Percentiles rank a stretch among this genome's conserved stretches.
Conservation (phyloP, 169 alveolate species). For the Eimeria zaria region DNA sequence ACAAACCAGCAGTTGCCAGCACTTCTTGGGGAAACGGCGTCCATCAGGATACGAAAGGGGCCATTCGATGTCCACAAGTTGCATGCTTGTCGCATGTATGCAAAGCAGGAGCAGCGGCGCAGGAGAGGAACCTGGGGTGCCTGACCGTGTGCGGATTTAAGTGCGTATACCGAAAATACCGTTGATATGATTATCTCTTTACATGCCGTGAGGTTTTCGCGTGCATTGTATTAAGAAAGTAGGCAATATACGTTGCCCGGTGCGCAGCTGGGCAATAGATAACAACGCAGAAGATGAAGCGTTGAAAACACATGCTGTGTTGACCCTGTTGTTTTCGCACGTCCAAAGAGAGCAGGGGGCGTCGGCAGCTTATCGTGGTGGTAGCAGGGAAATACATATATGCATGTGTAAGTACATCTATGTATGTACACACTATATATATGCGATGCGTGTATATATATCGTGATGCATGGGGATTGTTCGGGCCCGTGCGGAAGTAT, state of each 20-base stretch:
- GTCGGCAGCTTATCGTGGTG: neutral
- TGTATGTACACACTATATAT: too few relatives aligned
- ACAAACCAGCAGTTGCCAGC: too few relatives aligned
- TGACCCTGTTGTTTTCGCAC: neutral
- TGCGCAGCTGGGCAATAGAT: neutral
- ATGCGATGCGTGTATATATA: neutral
- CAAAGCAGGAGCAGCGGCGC: neutral
- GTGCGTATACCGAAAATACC: neutral
- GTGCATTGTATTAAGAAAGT: conserved; percentile 2
- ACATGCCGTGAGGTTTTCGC: neutral
- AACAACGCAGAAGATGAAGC: conserved; percentile 19
- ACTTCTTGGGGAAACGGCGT: too few relatives aligned
- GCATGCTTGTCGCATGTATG: neutral
- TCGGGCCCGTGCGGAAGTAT: neutral
- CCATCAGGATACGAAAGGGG: neutral
- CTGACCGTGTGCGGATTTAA: neutral
- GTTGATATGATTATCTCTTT: neutral
- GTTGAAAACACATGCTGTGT: neutral
- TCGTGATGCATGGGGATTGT: neutral
- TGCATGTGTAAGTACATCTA: neutral
- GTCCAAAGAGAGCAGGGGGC: conserved; percentile 24
- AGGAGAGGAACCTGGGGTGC: neutral
- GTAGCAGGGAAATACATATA: neutral
- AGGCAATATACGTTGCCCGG: conserved; percentile 24
- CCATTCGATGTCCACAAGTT: neutral